Base-by-base conservation (phyloP, 2,329 filamentous ascomycete genomes). In the Fusarium sulawesiense region DNA sequence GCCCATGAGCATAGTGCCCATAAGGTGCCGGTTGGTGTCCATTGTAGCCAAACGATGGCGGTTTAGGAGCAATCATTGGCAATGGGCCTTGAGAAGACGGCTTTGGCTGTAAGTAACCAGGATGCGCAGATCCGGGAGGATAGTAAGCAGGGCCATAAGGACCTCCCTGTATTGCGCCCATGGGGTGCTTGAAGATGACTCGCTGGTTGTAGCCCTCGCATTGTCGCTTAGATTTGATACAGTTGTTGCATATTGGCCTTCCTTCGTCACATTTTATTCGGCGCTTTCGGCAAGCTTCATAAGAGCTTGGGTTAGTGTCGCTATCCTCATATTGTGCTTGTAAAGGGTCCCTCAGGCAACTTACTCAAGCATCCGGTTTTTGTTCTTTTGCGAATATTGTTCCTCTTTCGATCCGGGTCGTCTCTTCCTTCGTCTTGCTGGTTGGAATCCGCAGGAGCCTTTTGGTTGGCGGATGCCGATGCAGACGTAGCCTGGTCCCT, bases 231-330 rank as follows among this genome's bases (percentile, higher is more conserved):
- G 92, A 95, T 77, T 95, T 96, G 82, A 92, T 89, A 81, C 93
- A 97, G 76, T 97, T 97, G 76, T 87, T 89, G 80, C 93, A 96
- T 29, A 87, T 91, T 27, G 93, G 93, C 51, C 91, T 88, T 75
- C 93, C 93, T 79, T 98, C 96, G 67, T 96, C 96, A 80, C 96
- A 99, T 81, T 98, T 99, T 81, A 99, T 98, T 68, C 96, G 92
- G 56, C 96, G 91, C 81, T 93, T 95, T 69, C 96, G 92, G 81
- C 96, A 99, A 61, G 96, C 92, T 94, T 77, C 47, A 65, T 50
- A 60, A 49, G 75, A 55, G 66, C 63, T 48, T 44, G n/a, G 13
- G 53, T 75, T 60, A 75, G 75, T 64, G 66, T 63, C 56, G 34
- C 50, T 47, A 34, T 48, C 41, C 44, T 32, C 41, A 45, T 30